phyloP scores from a whole-genome alignment of 2,329 filamentous ascomycete species.

The Cadophora sp. region DNA sequence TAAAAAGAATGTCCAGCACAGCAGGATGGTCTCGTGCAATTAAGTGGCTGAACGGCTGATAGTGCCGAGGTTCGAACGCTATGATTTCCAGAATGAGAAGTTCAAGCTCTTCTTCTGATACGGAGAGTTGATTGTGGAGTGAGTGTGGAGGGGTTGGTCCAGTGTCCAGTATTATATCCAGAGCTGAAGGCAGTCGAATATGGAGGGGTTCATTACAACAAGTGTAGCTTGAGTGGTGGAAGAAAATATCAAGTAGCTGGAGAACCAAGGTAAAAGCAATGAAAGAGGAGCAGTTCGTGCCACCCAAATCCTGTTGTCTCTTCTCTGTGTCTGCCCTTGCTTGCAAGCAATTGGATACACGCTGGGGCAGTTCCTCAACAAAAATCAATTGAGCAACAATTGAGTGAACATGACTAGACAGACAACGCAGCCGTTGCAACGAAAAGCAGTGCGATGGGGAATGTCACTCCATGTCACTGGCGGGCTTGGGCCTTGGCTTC shows the following conservation, averaged over 20 bases:
- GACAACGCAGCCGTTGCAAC: not conserved
- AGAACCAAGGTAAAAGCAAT: not conserved
- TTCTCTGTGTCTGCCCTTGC: not conserved
- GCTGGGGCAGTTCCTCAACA: conserved; percentile 19
- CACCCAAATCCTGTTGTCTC: conserved; percentile 1
- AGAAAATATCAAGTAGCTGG: not conserved
- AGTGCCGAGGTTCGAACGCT: conserved; percentile 21
- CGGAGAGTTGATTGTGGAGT: conserved; percentile 16
- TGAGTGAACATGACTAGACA: conserved; percentile 1
- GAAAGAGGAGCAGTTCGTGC: not conserved
- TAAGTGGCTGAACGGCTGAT: conserved; percentile 8
- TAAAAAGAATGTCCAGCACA: not conserved
- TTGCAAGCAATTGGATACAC: not conserved
- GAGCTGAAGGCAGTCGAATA: conserved; percentile 10
- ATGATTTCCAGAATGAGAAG: conserved; percentile 17
- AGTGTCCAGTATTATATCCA: too few species aligned
- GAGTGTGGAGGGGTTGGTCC: conserved; percentile 9
- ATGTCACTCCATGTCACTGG: conserved; percentile 12
- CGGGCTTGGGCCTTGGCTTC: conserved; percentile 19
- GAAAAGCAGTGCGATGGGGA: not conserved
- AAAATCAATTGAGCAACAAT: conserved; percentile 2
- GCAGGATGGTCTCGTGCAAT: not conserved
- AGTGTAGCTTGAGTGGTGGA: not conserved
- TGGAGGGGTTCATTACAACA: conserved; percentile 23
- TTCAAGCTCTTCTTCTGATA: conserved; percentile 22